A percentile compares a stretch with the other conserved stretches of the same genome.
Evolutionary conservation across 768 basidiomycete species (phyloP).

Genomic region (Grammothele lineata): DNA sequence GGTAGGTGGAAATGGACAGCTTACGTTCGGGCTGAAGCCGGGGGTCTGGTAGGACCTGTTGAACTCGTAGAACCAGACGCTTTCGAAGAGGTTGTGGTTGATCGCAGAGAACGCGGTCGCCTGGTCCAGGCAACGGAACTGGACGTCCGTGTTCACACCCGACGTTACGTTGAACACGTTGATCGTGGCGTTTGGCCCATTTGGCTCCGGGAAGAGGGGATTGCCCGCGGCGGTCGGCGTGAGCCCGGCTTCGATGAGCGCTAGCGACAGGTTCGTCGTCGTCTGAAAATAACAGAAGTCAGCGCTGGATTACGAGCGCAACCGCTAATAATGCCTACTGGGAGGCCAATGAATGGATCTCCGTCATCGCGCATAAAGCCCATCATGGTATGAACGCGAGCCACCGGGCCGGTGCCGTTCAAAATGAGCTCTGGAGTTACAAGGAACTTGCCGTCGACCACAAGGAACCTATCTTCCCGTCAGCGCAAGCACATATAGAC

Average conservation of each 20-base stretch:
- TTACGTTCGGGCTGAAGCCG: constrained; percentile 39
- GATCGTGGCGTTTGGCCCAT: constrained; percentile 31
- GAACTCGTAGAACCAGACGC: constrained; percentile 43
- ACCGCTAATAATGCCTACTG: constrained; percentile 13
- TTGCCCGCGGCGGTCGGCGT: constrained; percentile 16
- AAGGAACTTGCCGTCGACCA: constrained; percentile 47
- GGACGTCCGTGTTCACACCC: constrained; percentile 39
- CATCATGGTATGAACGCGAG: constrained; percentile 42
- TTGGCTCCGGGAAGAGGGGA: constrained; percentile 38
- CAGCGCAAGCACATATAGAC: constrained; percentile 21
- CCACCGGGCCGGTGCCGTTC: constrained; percentile 35
- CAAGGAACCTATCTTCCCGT: constrained; percentile 29
- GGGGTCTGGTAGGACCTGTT: constrained; percentile 38
- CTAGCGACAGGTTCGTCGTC: constrained; percentile 20
- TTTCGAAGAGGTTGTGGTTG: constrained; percentile 37
- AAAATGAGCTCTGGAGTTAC: constrained; percentile 35
- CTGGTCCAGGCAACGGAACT: constrained; percentile 47
- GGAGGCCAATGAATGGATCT: constrained; percentile 39
- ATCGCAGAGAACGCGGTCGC: constrained; percentile 43
- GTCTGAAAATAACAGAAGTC: constrained; percentile 4
- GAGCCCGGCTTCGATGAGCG: constrained; percentile 19
- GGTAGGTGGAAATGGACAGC: neutral
- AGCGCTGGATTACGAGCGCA: neutral
- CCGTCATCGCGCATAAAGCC: constrained; percentile 52
- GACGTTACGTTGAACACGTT: constrained; percentile 45